phyloP scores from a whole-genome alignment of 2,329 filamentous ascomycete species.

The Phoma herbarum region DNA sequence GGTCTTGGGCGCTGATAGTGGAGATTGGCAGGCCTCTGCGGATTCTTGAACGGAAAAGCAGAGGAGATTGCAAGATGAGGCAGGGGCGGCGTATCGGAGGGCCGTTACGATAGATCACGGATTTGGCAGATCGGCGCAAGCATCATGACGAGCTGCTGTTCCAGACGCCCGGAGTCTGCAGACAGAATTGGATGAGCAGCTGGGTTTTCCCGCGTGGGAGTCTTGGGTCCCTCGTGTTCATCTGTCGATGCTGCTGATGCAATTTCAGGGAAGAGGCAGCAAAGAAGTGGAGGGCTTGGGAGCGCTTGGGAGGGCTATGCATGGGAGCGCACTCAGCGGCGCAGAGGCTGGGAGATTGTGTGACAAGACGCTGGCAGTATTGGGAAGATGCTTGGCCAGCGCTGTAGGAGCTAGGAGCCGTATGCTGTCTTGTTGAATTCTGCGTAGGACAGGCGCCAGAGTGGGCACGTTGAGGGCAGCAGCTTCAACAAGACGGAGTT shows the following conservation, averaged over 20 bases:
- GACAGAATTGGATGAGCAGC: constrained; percentile 17
- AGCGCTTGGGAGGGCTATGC: neutral
- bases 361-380: neutral
- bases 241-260: constrained; percentile 12
- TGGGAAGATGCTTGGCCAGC: constrained; percentile 5
- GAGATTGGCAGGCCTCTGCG: constrained; percentile 17
- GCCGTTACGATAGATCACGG: constrained; percentile 8
- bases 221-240: constrained; percentile 20
- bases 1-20: constrained; percentile 15
- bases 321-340: neutral
- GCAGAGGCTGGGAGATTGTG: constrained; percentile 2
- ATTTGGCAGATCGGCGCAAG: constrained; percentile 19
- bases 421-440: neutral
- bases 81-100: constrained; percentile 19
- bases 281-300: neutral
- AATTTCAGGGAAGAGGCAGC: constrained; percentile 15
- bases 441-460: constrained; percentile 6
- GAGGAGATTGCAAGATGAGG: constrained; percentile 16
- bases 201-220: constrained; percentile 13
- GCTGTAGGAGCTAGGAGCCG: neutral
- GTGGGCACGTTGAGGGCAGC: neutral
- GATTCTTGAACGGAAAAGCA: constrained; percentile 10
- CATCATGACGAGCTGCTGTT: constrained; percentile 20
- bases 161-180: constrained; percentile 21
- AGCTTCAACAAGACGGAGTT: constrained; percentile 16